These are phyloP conservation scores for Salix koriyanagi DNA, from an alignment of 345 rosid species.

Conservation along the genomic window DNA sequence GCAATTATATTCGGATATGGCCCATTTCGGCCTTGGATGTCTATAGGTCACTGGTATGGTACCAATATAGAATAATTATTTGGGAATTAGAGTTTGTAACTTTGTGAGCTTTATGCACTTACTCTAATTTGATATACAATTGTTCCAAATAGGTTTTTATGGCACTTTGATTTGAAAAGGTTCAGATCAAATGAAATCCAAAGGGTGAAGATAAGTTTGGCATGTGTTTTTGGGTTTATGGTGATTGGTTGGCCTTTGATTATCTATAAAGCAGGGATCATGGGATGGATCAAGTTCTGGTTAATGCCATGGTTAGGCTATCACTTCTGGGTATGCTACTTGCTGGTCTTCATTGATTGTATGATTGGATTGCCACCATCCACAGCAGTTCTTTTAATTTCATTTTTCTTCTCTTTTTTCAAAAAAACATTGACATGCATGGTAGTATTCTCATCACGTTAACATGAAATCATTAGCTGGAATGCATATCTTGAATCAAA, in stretches of 20 bases:
- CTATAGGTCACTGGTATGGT: constrained; percentile 85
- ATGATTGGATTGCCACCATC: neutral
- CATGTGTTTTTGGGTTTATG: constrained; percentile 92
- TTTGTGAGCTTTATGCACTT: neutral
- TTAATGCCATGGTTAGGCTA: constrained; percentile 94
- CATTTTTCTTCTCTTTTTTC: neutral
- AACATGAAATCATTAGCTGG: neutral
- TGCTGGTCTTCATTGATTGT: constrained; percentile 2
- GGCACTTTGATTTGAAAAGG: constrained; percentile 78
- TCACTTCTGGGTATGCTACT: constrained; percentile 73
- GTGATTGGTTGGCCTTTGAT: constrained; percentile 93
- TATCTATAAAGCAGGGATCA: constrained; percentile 64
- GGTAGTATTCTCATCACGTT: neutral
- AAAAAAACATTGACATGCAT: neutral
- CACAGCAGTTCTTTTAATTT: neutral
- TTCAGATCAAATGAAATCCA: constrained; percentile 78
- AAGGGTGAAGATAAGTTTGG: constrained; percentile 91
- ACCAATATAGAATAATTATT: neutral
- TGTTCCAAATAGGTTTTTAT: constrained; percentile 53
- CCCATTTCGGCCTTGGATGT: constrained; percentile 94
- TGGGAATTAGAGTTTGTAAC: neutral
- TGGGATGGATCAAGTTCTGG: constrained; percentile 94
- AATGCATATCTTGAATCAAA: neutral
- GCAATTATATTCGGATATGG: constrained; percentile 79
- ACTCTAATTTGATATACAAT: neutral